A percentile compares a stretch with the other conserved stretches of the same genome.
Conservation (phyloP, 2,329 filamentous ascomycete genomes). For the Nannizzia gypsea region DNA sequence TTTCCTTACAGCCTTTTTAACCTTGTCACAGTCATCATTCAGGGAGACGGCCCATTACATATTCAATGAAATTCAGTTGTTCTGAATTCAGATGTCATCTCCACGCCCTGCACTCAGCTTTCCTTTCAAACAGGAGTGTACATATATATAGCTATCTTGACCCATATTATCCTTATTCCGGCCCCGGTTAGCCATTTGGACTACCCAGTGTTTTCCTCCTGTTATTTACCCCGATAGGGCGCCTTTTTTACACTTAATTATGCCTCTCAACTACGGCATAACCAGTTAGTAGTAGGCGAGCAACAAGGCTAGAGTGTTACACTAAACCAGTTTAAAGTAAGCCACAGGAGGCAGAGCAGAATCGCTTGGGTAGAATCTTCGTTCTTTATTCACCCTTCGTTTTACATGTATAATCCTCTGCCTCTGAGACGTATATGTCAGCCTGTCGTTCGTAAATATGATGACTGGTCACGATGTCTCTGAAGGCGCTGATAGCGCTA, state of each 20-base stretch:
- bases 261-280: too few species aligned
- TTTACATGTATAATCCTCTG: too few species aligned
- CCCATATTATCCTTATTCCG: background rate
- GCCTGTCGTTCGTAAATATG: background rate
- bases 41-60: background rate
- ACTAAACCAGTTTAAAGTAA: too few species aligned
- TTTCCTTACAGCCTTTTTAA: background rate
- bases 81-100: background rate
- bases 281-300: too few species aligned
- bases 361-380: too few species aligned
- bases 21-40: background rate
- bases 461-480: background rate
- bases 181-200: background rate
- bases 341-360: too few species aligned
- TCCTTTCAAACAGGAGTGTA: background rate
- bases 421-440: background rate
- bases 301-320: too few species aligned
- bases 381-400: too few species aligned
- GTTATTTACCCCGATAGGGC: too few species aligned
- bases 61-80: background rate
- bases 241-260: too few species aligned
- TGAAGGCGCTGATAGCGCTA: background rate
- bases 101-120: background rate
- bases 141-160: background rate
- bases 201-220: background rate